phyloP scores from a whole-genome alignment of 768 basidiomycete species.

The Pleurotus salmoneostramineus region DNA sequence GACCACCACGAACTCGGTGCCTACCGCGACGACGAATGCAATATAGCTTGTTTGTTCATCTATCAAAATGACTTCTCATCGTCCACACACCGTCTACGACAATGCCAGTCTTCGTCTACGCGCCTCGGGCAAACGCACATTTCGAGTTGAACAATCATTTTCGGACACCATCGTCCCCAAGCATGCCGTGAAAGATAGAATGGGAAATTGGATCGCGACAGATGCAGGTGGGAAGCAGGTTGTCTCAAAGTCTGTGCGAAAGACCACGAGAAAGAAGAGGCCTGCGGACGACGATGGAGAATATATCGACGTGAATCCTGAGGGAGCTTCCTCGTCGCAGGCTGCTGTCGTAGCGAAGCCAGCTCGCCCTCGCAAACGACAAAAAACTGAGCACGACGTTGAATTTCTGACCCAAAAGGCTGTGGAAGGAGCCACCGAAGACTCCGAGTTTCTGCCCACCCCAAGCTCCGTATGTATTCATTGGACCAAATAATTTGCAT shows the following conservation, averaged over 20 bases:
- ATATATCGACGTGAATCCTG: background rate
- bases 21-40: too few species aligned
- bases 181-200: slow-evolving; percentile 37
- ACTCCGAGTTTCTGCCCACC: slow-evolving; percentile 28
- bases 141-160: slow-evolving; percentile 47
- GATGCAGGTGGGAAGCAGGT: slow-evolving; percentile 56
- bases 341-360: background rate
- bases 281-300: background rate
- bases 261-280: background rate
- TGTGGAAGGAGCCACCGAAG: background rate
- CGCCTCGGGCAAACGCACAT: slow-evolving; percentile 45
- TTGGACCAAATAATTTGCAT: slow-evolving; percentile 7
- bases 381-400: slow-evolving; percentile 44
- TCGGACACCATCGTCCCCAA: slow-evolving; percentile 28
- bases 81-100: slow-evolving; percentile 61
- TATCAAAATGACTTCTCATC: slow-evolving; percentile 22
- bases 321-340: background rate
- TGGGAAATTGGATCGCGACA: slow-evolving; percentile 63
- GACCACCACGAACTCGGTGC: too few species aligned
- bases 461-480: slow-evolving; percentile 39
- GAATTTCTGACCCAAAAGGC: slow-evolving; percentile 45
- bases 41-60: too few species aligned
- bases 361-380: slow-evolving; percentile 25
- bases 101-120: slow-evolving; percentile 61
- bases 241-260: slow-evolving; percentile 24